Percentiles rank a stretch among this genome's conserved stretches.
Conservation (phyloP, 1,139 yeast species). For the Hyphopichia pseudoburtonii region DNA sequence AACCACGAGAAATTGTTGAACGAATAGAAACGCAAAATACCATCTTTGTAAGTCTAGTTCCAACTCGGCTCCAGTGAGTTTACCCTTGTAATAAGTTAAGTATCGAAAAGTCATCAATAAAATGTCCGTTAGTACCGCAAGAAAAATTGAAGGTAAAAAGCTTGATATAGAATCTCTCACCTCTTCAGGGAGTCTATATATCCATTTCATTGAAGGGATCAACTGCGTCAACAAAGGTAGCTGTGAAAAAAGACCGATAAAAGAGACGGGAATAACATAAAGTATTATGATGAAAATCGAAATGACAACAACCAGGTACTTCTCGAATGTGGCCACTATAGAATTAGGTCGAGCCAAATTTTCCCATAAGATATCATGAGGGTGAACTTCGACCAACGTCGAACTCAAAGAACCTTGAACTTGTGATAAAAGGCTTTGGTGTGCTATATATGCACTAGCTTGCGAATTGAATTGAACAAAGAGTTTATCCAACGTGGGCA, state of each 20-base stretch:
- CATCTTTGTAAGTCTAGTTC: slow-evolving; percentile 65
- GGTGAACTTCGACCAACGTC: slow-evolving; percentile 50
- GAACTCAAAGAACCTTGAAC: slow-evolving; percentile 42
- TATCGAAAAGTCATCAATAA: slow-evolving; percentile 53
- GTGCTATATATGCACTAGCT: slow-evolving; percentile 51
- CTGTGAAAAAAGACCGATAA: slow-evolving; percentile 66
- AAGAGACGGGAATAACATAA: slow-evolving; percentile 73
- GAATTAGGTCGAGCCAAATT: slow-evolving; percentile 44
- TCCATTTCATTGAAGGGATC: slow-evolving; percentile 54
- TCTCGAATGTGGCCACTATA: slow-evolving; percentile 31
- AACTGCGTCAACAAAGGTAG: slow-evolving; percentile 56
- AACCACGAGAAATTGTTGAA: slow-evolving; percentile 81
- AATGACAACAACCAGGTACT: slow-evolving; percentile 40
- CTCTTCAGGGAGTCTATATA: slow-evolving; percentile 52
- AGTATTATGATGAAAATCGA: slow-evolving; percentile 50
- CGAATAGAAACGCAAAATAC: slow-evolving; percentile 69
- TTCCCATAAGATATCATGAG: slow-evolving; percentile 60
- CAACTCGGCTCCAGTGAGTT: slow-evolving; percentile 52
- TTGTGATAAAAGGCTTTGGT: slow-evolving; percentile 51
- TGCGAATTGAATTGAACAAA: slow-evolving; percentile 54
- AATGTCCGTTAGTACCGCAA: slow-evolving; percentile 56
- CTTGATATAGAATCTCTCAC: slow-evolving; percentile 54
- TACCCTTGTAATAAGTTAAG: slow-evolving; percentile 51
- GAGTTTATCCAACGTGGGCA: slow-evolving; percentile 36
- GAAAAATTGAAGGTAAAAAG: slow-evolving; percentile 59